phyloP scores from a whole-genome alignment of 352 stramenopile genomes.

The Globisporangium nunn region DNA sequence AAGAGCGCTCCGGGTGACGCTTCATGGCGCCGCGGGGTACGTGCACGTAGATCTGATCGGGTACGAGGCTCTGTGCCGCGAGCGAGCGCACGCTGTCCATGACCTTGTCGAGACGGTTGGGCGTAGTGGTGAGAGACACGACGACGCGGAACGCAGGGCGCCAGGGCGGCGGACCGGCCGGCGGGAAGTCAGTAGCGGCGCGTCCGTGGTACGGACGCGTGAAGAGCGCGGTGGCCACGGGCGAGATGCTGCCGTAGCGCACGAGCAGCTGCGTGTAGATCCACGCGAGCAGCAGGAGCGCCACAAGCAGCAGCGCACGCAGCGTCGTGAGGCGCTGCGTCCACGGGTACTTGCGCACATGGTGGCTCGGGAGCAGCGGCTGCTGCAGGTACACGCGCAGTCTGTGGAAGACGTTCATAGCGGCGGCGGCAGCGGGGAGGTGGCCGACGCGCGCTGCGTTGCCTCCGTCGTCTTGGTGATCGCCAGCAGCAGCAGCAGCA shows the following conservation, averaged over 20 bases:
- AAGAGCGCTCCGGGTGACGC: constrained; percentile 60
- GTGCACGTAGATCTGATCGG: constrained; percentile 79
- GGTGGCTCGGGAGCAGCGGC: constrained; percentile 44
- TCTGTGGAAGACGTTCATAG: constrained; percentile 20
- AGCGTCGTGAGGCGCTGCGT: constrained; percentile 35
- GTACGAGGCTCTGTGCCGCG: constrained; percentile 41
- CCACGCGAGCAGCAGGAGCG: constrained; percentile 26
- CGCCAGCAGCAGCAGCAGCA: too few relatives aligned
- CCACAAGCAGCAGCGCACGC: constrained; percentile 20
- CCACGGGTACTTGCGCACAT: constrained; percentile 20
- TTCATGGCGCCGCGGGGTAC: constrained; percentile 69
- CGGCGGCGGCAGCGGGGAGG: constrained; percentile 1
- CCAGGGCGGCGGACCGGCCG: constrained; percentile 28
- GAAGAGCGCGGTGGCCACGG: constrained; percentile 52
- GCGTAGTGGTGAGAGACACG: constrained; percentile 74
- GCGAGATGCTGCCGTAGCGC: constrained; percentile 74
- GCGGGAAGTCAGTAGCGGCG: constrained; percentile 26
- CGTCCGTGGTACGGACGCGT: constrained; percentile 53
- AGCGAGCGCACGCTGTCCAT: constrained; percentile 70
- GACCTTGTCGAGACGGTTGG: constrained; percentile 63
- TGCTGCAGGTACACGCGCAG: constrained; percentile 56
- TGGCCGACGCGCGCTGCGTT: too few relatives aligned
- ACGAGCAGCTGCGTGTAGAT: constrained; percentile 60
- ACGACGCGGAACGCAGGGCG: constrained; percentile 72
- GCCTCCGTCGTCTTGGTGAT: too few relatives aligned